Evolutionary conservation across 768 basidiomycete genomes (phyloP), one percentile per base, ranked within the genome.

Genomic region (Podaxis sp.): DNA sequence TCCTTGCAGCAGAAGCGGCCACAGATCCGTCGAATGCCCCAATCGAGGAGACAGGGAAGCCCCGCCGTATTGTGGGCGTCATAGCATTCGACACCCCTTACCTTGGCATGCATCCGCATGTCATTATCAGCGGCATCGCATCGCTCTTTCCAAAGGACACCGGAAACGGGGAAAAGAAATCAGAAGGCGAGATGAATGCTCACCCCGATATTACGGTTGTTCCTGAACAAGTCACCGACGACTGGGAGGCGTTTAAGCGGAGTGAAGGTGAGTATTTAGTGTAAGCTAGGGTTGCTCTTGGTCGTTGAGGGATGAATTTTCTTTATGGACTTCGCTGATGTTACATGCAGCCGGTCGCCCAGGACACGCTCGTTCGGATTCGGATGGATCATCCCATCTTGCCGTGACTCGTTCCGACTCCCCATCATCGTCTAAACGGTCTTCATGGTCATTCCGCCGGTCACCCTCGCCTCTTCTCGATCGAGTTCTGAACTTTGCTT

Each of bases 21-120:
- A 81, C 78, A 0, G 73, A 81, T 63, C 59, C 70, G 0, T 79
- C 77, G 2, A 80, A 80, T 61, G 73, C 75, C 44, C 68, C 70
- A 7, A 63, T 66, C 61, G 64, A 71, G 36, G 65, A 63, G 19
- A 71, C 69, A 17, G 66, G 71, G 2, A 75, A 72, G 61, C 76
- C 79, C 0, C 75, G 72, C 38, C 79, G 83, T 4, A 83, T 86
- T 44, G 66, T 84, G 2, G 85, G 82, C 17, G 69, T 87, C 17
- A 66, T 87, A n/a, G 84, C 84, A 5, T 85, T 85, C 66, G 85
- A 87, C 68, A 82, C 80, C 0, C 85, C 85, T 13, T 85, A 79
- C 64, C 78, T 87, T 11, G 84, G 84, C 4, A 83, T 87, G 83
- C 85, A 87, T 64, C 85, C 85, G 0, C 85, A 86, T 64, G 84